phyloP scores from a whole-genome alignment of 192 early-diverging fungal species.

The Entomortierella parvispora region DNA sequence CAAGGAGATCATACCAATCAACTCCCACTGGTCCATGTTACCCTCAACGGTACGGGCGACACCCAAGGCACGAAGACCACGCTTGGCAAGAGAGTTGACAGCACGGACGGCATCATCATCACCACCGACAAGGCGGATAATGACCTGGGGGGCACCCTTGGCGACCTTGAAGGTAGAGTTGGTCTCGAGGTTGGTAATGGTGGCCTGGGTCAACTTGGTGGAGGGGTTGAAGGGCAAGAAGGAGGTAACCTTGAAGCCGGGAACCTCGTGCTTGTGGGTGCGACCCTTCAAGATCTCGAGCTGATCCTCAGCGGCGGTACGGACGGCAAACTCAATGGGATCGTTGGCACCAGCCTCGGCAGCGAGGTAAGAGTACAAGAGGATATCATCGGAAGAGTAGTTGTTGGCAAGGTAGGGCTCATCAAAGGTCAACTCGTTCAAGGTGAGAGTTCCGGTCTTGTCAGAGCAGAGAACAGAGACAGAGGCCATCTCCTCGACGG shows the following conservation, averaged over 20 bases:
- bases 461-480: conserved; percentile 83
- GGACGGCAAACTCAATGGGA: conserved; percentile 86
- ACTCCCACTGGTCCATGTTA: conserved; percentile 73
- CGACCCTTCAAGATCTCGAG: conserved; percentile 71
- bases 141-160: conserved; percentile 96
- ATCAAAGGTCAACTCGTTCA: conserved; percentile 91
- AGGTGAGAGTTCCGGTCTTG: conserved; percentile 89
- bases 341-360: conserved; percentile 89
- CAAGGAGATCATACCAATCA: conserved; percentile 88
- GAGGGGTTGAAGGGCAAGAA: conserved; percentile 93
- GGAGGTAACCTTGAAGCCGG: conserved; percentile 88
- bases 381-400: conserved; percentile 77
- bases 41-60: conserved; percentile 82
- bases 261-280: conserved; percentile 76
- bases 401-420: conserved; percentile 76
- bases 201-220: conserved; percentile 89
- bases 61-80: conserved; percentile 86
- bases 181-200: conserved; percentile 73
- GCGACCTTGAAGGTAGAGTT: conserved; percentile 85
- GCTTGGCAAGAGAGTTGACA: conserved; percentile 85
- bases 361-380: conserved; percentile 79
- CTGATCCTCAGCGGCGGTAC: conserved; percentile 74
- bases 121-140: conserved; percentile 83
- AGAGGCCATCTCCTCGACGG: conserved; percentile 90
- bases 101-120: conserved; percentile 85